phyloP scores from a whole-genome alignment of 257 asterid species.

The Euphrasia confusa region DNA sequence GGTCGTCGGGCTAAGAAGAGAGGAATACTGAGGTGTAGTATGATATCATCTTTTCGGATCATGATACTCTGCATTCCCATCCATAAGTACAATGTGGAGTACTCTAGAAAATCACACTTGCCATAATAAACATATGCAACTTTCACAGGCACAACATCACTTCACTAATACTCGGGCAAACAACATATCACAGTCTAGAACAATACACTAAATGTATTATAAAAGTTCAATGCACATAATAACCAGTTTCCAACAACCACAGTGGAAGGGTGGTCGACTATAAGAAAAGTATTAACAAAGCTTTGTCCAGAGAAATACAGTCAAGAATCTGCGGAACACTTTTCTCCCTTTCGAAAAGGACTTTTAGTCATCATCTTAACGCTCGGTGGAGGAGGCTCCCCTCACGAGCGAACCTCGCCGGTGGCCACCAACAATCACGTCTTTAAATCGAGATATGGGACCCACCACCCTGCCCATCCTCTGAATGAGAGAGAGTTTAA shows the following conservation, averaged over 20 bases:
- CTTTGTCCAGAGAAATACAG: slow-evolving; percentile 7
- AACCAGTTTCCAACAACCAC: slow-evolving; percentile 3
- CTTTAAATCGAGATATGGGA: slow-evolving; percentile 57
- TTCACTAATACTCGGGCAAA: too few relatives aligned
- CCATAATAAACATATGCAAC: too few relatives aligned
- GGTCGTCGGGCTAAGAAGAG: slow-evolving; percentile 38
- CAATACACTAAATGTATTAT: too few relatives aligned
- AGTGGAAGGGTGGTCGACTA: slow-evolving; percentile 9
- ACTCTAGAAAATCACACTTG: too few relatives aligned
- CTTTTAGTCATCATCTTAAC: slow-evolving; percentile 39
- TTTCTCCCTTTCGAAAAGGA: slow-evolving; percentile 4
- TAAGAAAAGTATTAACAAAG: slow-evolving; percentile 23
- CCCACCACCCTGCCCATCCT: slow-evolving; percentile 46
- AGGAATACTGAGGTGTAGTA: slow-evolving; percentile 33
- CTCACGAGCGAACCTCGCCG: slow-evolving; percentile 44
- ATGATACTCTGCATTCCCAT: too few relatives aligned
- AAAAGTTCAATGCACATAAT: neutral
- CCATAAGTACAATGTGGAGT: too few relatives aligned
- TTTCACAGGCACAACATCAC: too few relatives aligned
- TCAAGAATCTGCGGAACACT: slow-evolving; percentile 16
- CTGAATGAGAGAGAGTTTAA: slow-evolving; percentile 28
- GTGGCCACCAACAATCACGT: slow-evolving; percentile 48
- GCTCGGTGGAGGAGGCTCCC: slow-evolving; percentile 39
- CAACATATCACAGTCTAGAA: too few relatives aligned
- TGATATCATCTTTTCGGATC: too few relatives aligned